Evolutionary conservation across 2,329 filamentous ascomycete genomes (phyloP), one percentile per base, ranked within the genome.

Genomic region (Neofusicoccum umdonicola): DNA sequence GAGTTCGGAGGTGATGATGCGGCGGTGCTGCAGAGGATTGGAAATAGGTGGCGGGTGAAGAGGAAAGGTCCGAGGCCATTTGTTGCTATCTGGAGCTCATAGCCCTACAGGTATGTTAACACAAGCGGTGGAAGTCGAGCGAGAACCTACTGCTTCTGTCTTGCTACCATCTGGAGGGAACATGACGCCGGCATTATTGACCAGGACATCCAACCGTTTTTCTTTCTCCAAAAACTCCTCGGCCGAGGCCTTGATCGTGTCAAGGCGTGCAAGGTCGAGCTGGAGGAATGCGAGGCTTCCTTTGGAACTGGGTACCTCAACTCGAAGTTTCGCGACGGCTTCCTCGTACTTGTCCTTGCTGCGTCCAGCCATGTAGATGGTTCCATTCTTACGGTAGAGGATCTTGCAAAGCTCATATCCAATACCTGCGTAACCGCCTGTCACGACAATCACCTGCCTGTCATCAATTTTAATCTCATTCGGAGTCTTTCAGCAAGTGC

Each of bases 351-450:
- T 83, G 12, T 77, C 71, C 31, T 77, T 69, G 3, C 73, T 80
- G 35, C 85, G 83, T 2, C 80, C 80, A 4, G 84, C 83, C 27
- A 85, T 71, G 71, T 86, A 87, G 13, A 88, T 81, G 1, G 76
- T 85, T 44, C 78, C 84, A 63, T 85, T 83, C 39, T 78, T 80
- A 11, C 75, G 71, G 72, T 87, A 88, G 13, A 88, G 77, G 3
- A 87, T 80, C 44, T 80, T 79, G 39, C 76, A 77, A 22, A 87
- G 77, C 67, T 86, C 82, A 42, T 81, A 79, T 7, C 85, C 85
- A 4, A 86, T 77, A 39, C 81, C 81, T 0, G 78, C 71, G 61
- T 79, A 77, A 31, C 78, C 80, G 19, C 83, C 83, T 0, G 77
- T 87, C 11, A 88, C 80, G 66, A 88, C 79, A 74, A 79, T 81